Conservation (phyloP, 2,329 filamentous ascomycete genomes). For the Lasiodiplodia sp. region DNA sequence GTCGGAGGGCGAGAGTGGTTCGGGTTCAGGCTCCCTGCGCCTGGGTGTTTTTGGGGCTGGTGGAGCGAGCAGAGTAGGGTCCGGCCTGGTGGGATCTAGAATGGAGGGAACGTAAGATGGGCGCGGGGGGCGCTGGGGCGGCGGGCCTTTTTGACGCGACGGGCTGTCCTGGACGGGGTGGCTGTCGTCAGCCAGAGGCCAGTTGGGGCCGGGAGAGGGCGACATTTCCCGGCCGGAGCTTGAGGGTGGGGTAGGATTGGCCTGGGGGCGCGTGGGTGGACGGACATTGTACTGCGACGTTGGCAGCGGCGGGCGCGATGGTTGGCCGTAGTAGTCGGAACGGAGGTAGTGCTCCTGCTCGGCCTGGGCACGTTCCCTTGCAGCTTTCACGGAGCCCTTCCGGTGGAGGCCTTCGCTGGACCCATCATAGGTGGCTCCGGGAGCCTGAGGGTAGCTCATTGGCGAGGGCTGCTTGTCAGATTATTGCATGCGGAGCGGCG, state of each 20-base stretch:
- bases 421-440: constrained; percentile 42
- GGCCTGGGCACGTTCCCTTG: constrained; percentile 42
- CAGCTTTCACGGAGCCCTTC: constrained; percentile 48
- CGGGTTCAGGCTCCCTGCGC: constrained; percentile 32
- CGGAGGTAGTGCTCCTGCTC: constrained; percentile 40
- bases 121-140: constrained; percentile 52
- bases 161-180: constrained; percentile 37
- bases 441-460: constrained; percentile 48
- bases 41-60: constrained; percentile 28
- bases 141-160: constrained; percentile 47
- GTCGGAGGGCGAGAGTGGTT: constrained; percentile 35
- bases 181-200: constrained; percentile 53
- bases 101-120: constrained; percentile 49
- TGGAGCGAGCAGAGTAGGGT: constrained; percentile 42
- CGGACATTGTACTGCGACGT: constrained; percentile 37
- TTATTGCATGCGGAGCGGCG: constrained; percentile 37
- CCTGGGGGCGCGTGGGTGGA: constrained; percentile 31
- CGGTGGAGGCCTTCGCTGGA: constrained; percentile 35
- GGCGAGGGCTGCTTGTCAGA: constrained; percentile 37
- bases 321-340: constrained; percentile 36
- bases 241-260: constrained; percentile 34
- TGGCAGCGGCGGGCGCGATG: constrained; percentile 45
- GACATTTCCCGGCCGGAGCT: constrained; percentile 32
- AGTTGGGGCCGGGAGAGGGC: constrained; percentile 51
- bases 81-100: constrained; percentile 41